These are phyloP conservation scores for Lipomyces spencermartinsiae DNA, from an alignment of 805 yeast genomes.

Conservation along the genomic window DNA sequence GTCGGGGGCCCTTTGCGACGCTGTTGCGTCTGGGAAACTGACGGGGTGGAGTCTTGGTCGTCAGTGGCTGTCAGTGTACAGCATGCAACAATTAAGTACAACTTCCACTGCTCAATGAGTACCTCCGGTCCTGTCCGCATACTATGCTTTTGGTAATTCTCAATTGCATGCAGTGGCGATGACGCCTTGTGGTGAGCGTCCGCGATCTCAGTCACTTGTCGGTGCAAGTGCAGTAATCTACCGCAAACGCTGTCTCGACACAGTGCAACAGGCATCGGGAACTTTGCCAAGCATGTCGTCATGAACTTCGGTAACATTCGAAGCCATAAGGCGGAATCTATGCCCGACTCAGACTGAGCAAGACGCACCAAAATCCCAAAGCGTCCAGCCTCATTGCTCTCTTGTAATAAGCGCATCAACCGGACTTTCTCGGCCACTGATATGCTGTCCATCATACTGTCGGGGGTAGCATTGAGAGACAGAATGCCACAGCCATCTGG, in stretches of 20 bases:
- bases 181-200: slow-evolving; percentile 37
- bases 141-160: slow-evolving; percentile 40
- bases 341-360: slow-evolving; percentile 92
- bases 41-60: slow-evolving; percentile 68
- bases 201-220: slow-evolving; percentile 44
- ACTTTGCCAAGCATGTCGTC: slow-evolving; percentile 71
- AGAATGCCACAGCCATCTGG: slow-evolving; percentile 71
- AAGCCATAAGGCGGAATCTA: slow-evolving; percentile 96
- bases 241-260: slow-evolving; percentile 91
- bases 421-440: slow-evolving; percentile 78
- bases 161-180: slow-evolving; percentile 28
- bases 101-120: slow-evolving; percentile 84
- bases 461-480: slow-evolving; percentile 4
- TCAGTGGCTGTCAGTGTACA: slow-evolving; percentile 87
- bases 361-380: slow-evolving; percentile 73
- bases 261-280: slow-evolving; percentile 93
- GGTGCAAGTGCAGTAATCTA: slow-evolving; percentile 76
- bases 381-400: slow-evolving; percentile 47
- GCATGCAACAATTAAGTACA: slow-evolving; percentile 89
- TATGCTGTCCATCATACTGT: slow-evolving; percentile 51
- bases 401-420: slow-evolving; percentile 59
- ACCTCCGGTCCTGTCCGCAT: slow-evolving; percentile 60
- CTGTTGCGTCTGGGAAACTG: slow-evolving; percentile 62
- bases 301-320: slow-evolving; percentile 80
- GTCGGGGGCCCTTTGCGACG: slow-evolving; percentile 26